Evolutionary conservation across 805 yeast genomes (phyloP), one percentile per base, ranked within the genome.

Genomic region (Zygosaccharomyces lentus): DNA sequence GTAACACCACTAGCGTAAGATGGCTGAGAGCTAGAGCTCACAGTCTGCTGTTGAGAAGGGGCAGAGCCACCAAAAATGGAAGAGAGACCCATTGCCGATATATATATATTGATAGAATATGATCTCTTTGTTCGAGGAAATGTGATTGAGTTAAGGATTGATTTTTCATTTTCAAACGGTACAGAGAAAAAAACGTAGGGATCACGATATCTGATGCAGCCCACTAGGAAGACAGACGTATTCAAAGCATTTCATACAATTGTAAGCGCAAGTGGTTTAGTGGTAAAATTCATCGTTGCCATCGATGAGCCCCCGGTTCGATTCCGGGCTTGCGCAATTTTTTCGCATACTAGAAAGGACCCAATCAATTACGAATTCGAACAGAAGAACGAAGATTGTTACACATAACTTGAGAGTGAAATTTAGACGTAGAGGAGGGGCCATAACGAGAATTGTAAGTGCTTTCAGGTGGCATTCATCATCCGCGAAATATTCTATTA

Each of bases 1-100:
- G 83, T 82, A 48, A 82, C 56, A 51, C 76, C 73, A 43, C 72
- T 70, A 6, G 75, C 56, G 34, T 55, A 40, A 21, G 57, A 31
- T 3, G 34, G 13, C 12, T 26, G 16, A 9, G 52, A 45, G 5
- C 62, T 43, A 6, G 67, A 45, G 17, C 48, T 45, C 15, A 51
- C 46, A 7, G 56, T 50, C 19, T 47, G 54, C 41, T 55, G 57
- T 42, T 57, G 58, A 17, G 64, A 51, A 16, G 62, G 53, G 4
- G 60, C 43, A 26, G 55, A 57, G 36, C 64, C 64, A 9, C 65
- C 65, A 37, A 62, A 62, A 13, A 60, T 58, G n/a, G 64, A 61
- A 34, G 62, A 58, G 23, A 61, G 46, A 40, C 58, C 64, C 66
- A 61, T 61, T 34, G 3, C 41, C 16, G 19, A 26, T 21, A n/a